Base-by-base conservation (phyloP, 2,329 filamentous ascomycete species). In the Fonsecaea nubica region DNA sequence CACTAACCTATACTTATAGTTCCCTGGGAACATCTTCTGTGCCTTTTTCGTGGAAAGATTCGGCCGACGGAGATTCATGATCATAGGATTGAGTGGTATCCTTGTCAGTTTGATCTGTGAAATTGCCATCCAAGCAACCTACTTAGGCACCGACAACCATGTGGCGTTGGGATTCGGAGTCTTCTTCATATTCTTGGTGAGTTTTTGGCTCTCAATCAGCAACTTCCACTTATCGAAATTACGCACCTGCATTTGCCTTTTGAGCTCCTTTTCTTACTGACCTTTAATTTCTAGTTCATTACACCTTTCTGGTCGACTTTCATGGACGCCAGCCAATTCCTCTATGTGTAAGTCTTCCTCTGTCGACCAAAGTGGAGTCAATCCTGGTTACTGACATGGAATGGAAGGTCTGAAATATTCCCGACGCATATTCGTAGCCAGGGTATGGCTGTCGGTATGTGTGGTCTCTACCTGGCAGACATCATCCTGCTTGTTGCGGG, bases 271-370 rank as follows among this genome's bases (percentile, higher is more conserved):
- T 5, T 40, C 32, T 30, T 10, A 38, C 55, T 42, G 21, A 55
- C 42, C 18, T 10, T 21, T 42, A 13, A 57, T n/a, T 9, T 21
- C 1, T 42, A 61, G 48, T 68, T 70, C 55, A 66, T 65, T 48
- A 68, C 68, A 32, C 68, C 68, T 4, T 70, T 70, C 50, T 70
- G 68, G 68, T 58, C 32, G 13, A 67, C 68, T n/a, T 67, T 67
- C 52, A 77, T 82, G 48, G 81, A 83, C 65, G 81, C 81, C 1
- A 82, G 78, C 15, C 81, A 82, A 73, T 83, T 82, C 64, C 74
- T 82, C 25, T 82, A 82, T 62, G 76, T 81, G 35, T 77, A 78
- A 8, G 80, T 82, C 70, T 81, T 8, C 80, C 15, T 81, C 78
- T 69, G 79, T 77, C 3, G 13, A 42, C 36, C 30, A 9, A 42